Evolutionary conservation across 305 asterid genomes (phyloP).

Genomic region (Fraxinus baroniana): DNA sequence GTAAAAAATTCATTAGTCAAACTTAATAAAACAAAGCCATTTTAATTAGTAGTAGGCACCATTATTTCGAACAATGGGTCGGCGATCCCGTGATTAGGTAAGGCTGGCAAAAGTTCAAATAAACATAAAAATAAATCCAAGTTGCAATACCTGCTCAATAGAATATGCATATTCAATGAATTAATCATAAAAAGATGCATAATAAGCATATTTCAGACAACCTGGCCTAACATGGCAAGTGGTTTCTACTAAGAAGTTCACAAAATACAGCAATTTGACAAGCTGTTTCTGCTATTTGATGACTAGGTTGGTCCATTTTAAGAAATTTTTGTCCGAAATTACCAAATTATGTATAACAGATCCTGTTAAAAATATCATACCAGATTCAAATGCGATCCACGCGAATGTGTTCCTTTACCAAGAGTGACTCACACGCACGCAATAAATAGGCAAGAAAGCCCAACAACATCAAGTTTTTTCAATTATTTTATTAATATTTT

Average conservation of each 20-base stretch:
- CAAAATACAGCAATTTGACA: background rate
- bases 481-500: too few species aligned
- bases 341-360: too few species aligned
- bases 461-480: background rate
- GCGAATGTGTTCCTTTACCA: too few species aligned
- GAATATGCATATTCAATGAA: background rate
- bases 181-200: constrained; percentile 5
- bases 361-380: background rate
- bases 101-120: constrained; percentile 26
- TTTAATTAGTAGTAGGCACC: background rate
- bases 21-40: background rate
- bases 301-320: background rate
- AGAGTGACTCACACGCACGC: too few species aligned
- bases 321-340: background rate
- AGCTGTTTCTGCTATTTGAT: background rate
- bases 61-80: background rate
- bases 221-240: constrained; percentile 38
- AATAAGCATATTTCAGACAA: constrained; percentile 28
- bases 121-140: constrained; percentile 15
- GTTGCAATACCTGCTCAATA: constrained; percentile 29
- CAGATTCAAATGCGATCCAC: too few species aligned
- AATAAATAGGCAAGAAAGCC: background rate
- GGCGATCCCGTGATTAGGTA: background rate
- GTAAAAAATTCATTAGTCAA: background rate
- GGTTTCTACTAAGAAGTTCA: background rate